Base-by-base conservation (phyloP, 192 early-diverging fungal species). In the Kappamyces sp. region DNA sequence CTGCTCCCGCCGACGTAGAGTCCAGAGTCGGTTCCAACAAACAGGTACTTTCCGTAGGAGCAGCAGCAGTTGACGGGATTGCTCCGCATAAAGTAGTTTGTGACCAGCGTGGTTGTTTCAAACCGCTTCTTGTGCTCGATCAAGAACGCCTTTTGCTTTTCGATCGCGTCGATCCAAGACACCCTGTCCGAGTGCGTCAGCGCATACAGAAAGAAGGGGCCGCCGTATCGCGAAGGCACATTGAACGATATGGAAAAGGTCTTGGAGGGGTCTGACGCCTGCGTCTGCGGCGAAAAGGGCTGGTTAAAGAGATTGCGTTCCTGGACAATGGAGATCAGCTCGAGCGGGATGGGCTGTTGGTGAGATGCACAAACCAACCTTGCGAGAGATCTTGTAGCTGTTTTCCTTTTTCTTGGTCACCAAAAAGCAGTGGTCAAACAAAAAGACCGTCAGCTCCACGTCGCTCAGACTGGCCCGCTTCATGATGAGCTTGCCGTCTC, bases 21-120 rank as follows among this genome's bases (percentile, higher is more conserved):
- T 3, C 94, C 94, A 23, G 78, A 70, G 61, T 97, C 92, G 1
- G 92, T 88, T 31, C 90, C 94, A 49, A 96, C 66, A 23, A 92
- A 70, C 43, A 96, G 75, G 40, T 78, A 64, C 3, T 77, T 78
- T 71, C 77, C 78, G 47, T 71, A 76, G 1, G 72, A 72, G 15
- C 73, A 51, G 0, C 74, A 74, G 57, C 79, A 80, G 40, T 80
- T 85, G 55, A 84, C 75, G 39, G 75, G 79, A 65, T 81, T 82
- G 32, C 64, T 67, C 9, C 70, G 49, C 50, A 66, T 59, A 51
- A 89, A 84, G 35, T 66, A 63, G n/a, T 65, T 71, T 13, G 82
- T 73, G 13, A 66, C 70, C 10, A 90, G 60, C 10, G 74, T 68
- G 23, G 77, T 49, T 3, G 80, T 70, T 51, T 85, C 83, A 75